Conservation (phyloP, 148 eudicot genomes). For the Cornus controversa region DNA sequence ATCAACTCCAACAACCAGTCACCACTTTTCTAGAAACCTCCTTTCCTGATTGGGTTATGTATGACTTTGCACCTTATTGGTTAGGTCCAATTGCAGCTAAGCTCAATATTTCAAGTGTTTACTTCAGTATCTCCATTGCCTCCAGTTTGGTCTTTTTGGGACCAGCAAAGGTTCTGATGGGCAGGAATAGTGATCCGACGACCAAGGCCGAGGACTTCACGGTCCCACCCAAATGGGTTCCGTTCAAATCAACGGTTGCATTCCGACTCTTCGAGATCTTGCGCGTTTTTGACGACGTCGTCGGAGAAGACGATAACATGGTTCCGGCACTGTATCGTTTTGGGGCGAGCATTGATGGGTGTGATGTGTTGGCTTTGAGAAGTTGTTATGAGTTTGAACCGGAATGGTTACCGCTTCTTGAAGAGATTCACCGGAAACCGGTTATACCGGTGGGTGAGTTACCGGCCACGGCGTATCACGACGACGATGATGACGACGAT, state of each 20-base stretch:
- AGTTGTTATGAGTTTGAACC: conserved; percentile 15
- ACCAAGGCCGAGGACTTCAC: conserved; percentile 9
- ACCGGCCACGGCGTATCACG: not conserved
- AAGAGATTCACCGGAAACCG: conserved; percentile 6
- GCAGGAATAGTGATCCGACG: not conserved
- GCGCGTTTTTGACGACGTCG: not conserved
- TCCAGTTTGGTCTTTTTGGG: not conserved
- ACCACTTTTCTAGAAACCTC: not conserved
- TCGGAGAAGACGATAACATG: not conserved
- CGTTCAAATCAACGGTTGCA: conserved; percentile 7
- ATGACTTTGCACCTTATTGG: conserved; percentile 3
- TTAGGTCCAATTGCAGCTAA: not conserved
- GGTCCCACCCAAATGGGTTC: conserved; percentile 12
- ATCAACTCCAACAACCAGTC: not conserved
- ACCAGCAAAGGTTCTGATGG: not conserved
- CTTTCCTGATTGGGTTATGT: conserved; percentile 6
- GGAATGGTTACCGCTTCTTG: conserved; percentile 2
- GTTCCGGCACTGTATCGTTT: not conserved
- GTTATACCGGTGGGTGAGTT: conserved; percentile 15
- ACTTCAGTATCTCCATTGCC: not conserved
- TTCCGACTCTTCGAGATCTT: not conserved
- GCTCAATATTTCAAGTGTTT: not conserved
- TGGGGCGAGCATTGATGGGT: not conserved
- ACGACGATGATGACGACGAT: not conserved
- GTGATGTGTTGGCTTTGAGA: conserved; percentile 4